Base-by-base conservation (phyloP, 2,329 filamentous ascomycete genomes). In the Bipolaris oryzae region DNA sequence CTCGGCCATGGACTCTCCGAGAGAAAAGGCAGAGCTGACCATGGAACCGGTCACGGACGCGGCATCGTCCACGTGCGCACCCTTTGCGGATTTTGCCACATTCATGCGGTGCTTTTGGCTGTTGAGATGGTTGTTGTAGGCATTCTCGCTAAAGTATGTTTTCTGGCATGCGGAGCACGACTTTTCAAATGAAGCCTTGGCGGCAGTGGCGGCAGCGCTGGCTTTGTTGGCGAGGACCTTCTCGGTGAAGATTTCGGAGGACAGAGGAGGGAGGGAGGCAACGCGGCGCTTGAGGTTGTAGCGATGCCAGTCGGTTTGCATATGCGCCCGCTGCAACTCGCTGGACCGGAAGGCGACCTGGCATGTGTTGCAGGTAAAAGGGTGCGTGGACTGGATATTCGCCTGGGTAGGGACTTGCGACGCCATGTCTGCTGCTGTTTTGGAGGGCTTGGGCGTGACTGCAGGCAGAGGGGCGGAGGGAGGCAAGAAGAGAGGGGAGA, bases 251-350 rank as follows among this genome's bases (percentile, higher is more conserved):
- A 92, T 84, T 74, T 98, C 93, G 51, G 94, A 93, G 6, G 92
- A 88, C 46, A 98, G 91, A 3, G 95, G 93, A 28, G 94, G 92
- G 5, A 98, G 83, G 5, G 91, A 91, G 39, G 94, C 92, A 54
- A 98, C 90, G 70, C 93, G 89, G 67, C 95, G 91, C 81, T 98
- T 97, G 70, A 98, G 85, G 76, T 99, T 99, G 79, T 97, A 97
- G 64, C 95, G 89, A 77, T 99, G 94, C 95, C 95, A 99, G 80
- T 99, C 95, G 69, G 89, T 95, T 77, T 95, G 92, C 95, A 99
- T 99, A 76, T 99, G 95, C 35, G 87, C 88, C 75, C 95, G 89
- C 80, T 99, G 95, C 54, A 96, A 84, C 74, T 98, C 94, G 76
- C 91, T 92, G 74, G 91, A 92, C 65, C 94, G 89, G 79, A 98